Evolutionary conservation across 768 basidiomycete genomes (phyloP).

Genomic region (Suillus alpinus): DNA sequence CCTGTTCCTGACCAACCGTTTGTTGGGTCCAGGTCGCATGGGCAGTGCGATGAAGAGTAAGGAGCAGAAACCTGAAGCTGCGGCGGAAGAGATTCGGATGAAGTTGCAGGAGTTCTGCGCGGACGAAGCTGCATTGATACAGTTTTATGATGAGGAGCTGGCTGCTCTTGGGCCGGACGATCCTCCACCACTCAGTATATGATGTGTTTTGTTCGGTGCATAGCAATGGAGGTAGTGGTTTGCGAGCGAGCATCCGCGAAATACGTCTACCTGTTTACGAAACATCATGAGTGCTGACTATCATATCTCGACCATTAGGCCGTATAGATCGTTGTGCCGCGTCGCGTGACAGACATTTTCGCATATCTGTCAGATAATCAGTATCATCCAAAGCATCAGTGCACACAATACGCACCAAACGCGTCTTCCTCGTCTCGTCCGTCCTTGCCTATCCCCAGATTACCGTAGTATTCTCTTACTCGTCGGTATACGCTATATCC

Average conservation of each 20-base stretch:
- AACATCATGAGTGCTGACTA: constrained; percentile 46
- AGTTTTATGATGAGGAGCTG: constrained; percentile 75
- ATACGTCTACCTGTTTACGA: constrained; percentile 21
- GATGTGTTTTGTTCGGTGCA: constrained; percentile 10
- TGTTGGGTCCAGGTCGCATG: constrained; percentile 71
- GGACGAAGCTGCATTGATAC: constrained; percentile 48
- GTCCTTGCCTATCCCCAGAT: constrained; percentile 71
- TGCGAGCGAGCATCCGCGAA: constrained; percentile 9
- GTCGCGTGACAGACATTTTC: constrained; percentile 71
- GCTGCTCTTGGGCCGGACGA: constrained; percentile 45
- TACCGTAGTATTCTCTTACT: constrained; percentile 88
- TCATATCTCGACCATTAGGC: constrained; percentile 68
- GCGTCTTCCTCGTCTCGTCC: constrained; percentile 86
- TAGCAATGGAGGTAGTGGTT: constrained; percentile 4
- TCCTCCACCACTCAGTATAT: constrained; percentile 44
- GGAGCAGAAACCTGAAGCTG: constrained; percentile 51
- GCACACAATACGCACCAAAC: constrained; percentile 62
- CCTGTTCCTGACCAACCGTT: constrained; percentile 84
- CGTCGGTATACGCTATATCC: constrained; percentile 92
- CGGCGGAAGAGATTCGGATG: constrained; percentile 60
- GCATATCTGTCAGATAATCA: constrained; percentile 48
- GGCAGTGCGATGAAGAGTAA: constrained; percentile 53
- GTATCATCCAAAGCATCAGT: not conserved
- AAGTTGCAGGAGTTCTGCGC: constrained; percentile 65
- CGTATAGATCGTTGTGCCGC: constrained; percentile 61